Evolutionary conservation across 2,329 filamentous ascomycete species (phyloP).

Genomic region (Oidium heveae): DNA sequence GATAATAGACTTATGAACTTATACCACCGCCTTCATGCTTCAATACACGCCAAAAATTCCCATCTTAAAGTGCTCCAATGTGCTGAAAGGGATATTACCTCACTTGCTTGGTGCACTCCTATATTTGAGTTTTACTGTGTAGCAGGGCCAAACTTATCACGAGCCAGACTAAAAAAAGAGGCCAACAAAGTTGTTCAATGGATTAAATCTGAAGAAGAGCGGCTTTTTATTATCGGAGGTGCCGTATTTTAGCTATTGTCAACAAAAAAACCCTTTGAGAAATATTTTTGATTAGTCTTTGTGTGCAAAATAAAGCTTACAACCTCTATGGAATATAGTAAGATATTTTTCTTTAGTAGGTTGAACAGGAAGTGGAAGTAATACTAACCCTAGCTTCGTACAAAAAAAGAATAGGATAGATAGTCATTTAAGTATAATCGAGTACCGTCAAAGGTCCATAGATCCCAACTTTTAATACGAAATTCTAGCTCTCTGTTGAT

Average conservation of each 20-base stretch:
- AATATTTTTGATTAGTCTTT: no score
- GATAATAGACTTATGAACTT: conserved; percentile 43
- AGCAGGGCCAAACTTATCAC: conserved; percentile 46
- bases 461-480: no score
- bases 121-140: conserved; percentile 88
- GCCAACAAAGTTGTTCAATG: conserved; percentile 80
- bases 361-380: no score
- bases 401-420: no score
- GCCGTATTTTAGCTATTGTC: conserved; percentile 50
- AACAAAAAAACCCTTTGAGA: no score
- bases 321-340: no score
- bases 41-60: conserved; percentile 61
- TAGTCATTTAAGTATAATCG: no score
- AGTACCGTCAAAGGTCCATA: no score
- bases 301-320: no score
- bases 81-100: conserved; percentile 47
- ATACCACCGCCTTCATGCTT: conserved; percentile 65
- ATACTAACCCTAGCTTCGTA: no score
- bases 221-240: conserved; percentile 92
- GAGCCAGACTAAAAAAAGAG: conserved; percentile 48
- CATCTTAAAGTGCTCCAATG: conserved; percentile 71
- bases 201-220: conserved; percentile 76
- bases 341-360: no score
- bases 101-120: conserved; percentile 75
- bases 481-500: no score